Evolutionary conservation across 441 rosid genomes (phyloP).

Genomic region (Gossypium gossypioides): DNA sequence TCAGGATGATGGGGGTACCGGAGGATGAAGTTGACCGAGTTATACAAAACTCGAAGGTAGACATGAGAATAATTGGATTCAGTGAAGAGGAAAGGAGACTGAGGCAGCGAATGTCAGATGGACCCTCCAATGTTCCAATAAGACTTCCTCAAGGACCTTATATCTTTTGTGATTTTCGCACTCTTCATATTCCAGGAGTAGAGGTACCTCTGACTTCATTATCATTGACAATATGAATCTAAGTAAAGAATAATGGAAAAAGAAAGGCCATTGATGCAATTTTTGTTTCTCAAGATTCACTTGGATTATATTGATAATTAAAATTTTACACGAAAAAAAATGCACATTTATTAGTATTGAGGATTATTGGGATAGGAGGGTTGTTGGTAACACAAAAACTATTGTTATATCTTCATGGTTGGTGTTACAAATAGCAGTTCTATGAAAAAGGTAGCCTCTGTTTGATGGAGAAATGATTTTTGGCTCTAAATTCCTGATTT

Average conservation of each 20-base stretch:
- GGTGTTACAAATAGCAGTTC: not conserved
- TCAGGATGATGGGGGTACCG: constrained; percentile 87
- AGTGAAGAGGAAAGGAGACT: constrained; percentile 79
- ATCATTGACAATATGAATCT: not conserved
- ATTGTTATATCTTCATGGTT: not conserved
- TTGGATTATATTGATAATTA: not conserved
- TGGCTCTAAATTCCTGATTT: not conserved
- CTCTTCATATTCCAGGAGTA: constrained; percentile 71
- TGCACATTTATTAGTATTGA: not conserved
- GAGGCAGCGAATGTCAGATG: constrained; percentile 35
- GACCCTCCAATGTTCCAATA: constrained; percentile 21
- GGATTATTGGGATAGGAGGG: not conserved
- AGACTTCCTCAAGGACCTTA: constrained; percentile 74
- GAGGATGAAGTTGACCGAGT: constrained; percentile 58
- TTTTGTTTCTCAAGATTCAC: not conserved
- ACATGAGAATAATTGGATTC: constrained; percentile 76
- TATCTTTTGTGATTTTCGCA: constrained; percentile 64
- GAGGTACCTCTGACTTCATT: constrained; percentile 33
- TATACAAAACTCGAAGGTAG: constrained; percentile 38
- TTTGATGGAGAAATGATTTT: not conserved
- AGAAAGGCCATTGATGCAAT: not conserved
- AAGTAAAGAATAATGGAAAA: not conserved
- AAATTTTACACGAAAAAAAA: not conserved
- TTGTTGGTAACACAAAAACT: not conserved
- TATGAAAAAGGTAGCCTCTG: not conserved